Evolutionary conservation across 2,329 filamentous ascomycete species (phyloP).

Genomic region (Monilinia aucupariae): DNA sequence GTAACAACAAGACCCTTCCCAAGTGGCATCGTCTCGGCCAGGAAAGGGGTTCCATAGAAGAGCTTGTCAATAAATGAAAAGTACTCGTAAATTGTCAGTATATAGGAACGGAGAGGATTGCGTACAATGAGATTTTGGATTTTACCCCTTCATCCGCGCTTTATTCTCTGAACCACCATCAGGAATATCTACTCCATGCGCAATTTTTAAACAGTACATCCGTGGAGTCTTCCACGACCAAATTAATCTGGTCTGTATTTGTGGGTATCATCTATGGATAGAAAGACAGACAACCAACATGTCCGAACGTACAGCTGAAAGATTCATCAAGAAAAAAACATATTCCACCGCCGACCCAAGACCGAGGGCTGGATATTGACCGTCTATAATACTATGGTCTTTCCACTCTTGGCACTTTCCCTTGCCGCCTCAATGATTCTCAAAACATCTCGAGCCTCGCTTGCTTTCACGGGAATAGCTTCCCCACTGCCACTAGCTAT

Average conservation of each 20-base stretch:
- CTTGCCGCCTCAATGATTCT: constrained; percentile 51
- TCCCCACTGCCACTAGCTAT: constrained; percentile 43
- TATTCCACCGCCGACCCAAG: not conserved
- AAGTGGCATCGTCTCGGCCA: not conserved
- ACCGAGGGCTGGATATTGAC: not conserved
- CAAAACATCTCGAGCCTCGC: constrained; percentile 49
- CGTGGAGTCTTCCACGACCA: not conserved
- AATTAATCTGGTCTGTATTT: not conserved
- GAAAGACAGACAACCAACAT: not conserved
- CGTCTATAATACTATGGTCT: constrained; percentile 21
- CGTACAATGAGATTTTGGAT: not conserved
- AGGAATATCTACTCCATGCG: not conserved
- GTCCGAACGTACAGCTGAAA: not conserved
- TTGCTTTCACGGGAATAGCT: constrained; percentile 48
- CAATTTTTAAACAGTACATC: not conserved
- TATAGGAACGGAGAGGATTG: too few species aligned
- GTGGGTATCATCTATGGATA: not conserved
- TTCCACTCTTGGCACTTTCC: constrained; percentile 47
- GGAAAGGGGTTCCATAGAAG: not conserved
- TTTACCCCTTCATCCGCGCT: not conserved
- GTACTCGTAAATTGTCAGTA: too few species aligned
- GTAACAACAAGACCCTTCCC: not conserved
- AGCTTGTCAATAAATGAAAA: not conserved
- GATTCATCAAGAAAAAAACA: too few species aligned
- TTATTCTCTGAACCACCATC: constrained; percentile 1